Conservation (phyloP, 768 basidiomycete species). For the Strobilomyces echinocephalus region DNA sequence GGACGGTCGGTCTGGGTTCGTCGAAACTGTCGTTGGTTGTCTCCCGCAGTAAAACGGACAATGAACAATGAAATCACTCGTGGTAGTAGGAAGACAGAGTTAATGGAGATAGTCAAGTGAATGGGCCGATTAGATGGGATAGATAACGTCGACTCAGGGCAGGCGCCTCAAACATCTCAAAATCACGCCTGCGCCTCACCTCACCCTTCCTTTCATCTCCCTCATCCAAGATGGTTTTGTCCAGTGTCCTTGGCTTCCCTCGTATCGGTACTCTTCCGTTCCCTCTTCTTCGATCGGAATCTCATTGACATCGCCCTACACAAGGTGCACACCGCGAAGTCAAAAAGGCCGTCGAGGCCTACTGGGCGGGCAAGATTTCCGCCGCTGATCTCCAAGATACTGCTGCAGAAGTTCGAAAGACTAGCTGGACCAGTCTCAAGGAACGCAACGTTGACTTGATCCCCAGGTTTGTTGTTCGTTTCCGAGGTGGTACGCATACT, state of each 20-base stretch:
- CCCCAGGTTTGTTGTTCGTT: slow-evolving; percentile 63
- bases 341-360: slow-evolving; percentile 97
- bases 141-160: slow-evolving; percentile 30
- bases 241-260: slow-evolving; percentile 89
- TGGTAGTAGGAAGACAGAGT: too few relatives aligned
- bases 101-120: too few relatives aligned
- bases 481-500: slow-evolving; percentile 4
- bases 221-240: slow-evolving; percentile 56
- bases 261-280: slow-evolving; percentile 53
- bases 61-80: not conserved
- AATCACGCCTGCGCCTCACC: slow-evolving; percentile 22
- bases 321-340: slow-evolving; percentile 93
- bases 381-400: slow-evolving; percentile 84
- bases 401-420: slow-evolving; percentile 83
- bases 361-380: slow-evolving; percentile 91
- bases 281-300: not conserved
- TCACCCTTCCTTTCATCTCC: slow-evolving; percentile 12
- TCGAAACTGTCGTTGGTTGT: too few relatives aligned
- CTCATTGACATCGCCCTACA: slow-evolving; percentile 1
- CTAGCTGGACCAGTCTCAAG: slow-evolving; percentile 85
- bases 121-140: slow-evolving; percentile 28
- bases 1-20: too few relatives aligned
- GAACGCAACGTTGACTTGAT: slow-evolving; percentile 81
- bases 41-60: too few relatives aligned
- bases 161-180: slow-evolving; percentile 26